Percentiles rank a stretch among this genome's conserved stretches.
These are phyloP conservation scores for Trichothecium sympodiale DNA, from an alignment of 2,329 filamentous ascomycete genomes.

Conservation along the genomic window DNA sequence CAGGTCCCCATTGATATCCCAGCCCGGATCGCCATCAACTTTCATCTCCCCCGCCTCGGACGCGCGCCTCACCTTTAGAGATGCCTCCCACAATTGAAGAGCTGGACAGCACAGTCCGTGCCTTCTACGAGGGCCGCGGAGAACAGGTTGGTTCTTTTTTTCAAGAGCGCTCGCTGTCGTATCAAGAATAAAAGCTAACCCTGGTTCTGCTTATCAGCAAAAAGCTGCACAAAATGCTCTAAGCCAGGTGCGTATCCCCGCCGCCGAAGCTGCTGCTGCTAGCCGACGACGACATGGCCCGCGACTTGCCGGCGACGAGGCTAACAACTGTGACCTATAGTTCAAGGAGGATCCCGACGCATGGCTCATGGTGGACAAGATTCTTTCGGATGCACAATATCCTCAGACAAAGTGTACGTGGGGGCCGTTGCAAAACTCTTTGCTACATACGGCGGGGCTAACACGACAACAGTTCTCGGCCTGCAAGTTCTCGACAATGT, in stretches of 20 bases:
- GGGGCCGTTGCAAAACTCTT: not conserved
- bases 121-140: slow-evolving; percentile 95
- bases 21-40: slow-evolving; percentile 3
- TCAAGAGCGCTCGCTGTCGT: not conserved
- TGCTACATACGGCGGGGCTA: slow-evolving; percentile 1
- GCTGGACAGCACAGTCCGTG: slow-evolving; percentile 90
- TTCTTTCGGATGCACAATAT: slow-evolving; percentile 85
- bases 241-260: slow-evolving; percentile 62
- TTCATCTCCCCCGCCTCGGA: slow-evolving; percentile 8
- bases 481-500: slow-evolving; percentile 96
- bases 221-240: slow-evolving; percentile 87
- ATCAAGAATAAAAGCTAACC: slow-evolving; percentile 20
- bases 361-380: slow-evolving; percentile 95
- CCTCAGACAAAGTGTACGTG: slow-evolving; percentile 88
- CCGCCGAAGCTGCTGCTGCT: slow-evolving; percentile 1
- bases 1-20: not conserved
- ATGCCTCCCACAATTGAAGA: slow-evolving; percentile 75
- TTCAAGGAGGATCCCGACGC: slow-evolving; percentile 99
- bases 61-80: slow-evolving; percentile 22
- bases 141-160: slow-evolving; percentile 57
- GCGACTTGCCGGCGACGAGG: too few species aligned
- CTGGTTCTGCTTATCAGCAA: slow-evolving; percentile 53
- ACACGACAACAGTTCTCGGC: slow-evolving; percentile 57
- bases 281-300: slow-evolving; percentile 7
- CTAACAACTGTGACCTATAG: slow-evolving; percentile 32